These are phyloP conservation scores for Vitis hybrid DNA, from an alignment of 177 flowering plant species.

Conservation along the genomic window DNA sequence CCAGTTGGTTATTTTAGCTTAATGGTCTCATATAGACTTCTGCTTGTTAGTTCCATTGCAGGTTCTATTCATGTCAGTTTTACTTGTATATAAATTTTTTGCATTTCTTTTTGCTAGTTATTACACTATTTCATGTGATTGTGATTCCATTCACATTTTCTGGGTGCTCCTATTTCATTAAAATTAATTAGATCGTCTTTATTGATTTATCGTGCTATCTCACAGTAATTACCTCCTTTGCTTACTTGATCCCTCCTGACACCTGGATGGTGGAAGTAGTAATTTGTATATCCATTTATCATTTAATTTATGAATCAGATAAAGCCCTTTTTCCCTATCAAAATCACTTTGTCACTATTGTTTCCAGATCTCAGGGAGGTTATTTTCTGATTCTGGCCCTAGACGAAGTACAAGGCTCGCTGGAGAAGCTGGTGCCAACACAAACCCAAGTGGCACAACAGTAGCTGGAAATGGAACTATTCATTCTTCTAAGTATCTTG, in stretches of 20 bases:
- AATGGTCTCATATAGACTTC: too few species aligned
- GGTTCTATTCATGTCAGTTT: too few species aligned
- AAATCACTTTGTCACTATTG: conserved; percentile 1
- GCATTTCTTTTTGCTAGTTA: too few species aligned
- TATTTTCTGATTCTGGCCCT: conserved; percentile 92
- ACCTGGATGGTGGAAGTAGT: background rate
- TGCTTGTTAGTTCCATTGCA: too few species aligned
- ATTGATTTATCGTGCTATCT: background rate
- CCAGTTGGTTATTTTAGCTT: too few species aligned
- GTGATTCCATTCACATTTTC: too few species aligned
- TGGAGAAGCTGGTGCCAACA: conserved; percentile 54
- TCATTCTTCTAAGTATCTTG: conserved; percentile 68
- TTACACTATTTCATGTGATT: too few species aligned
- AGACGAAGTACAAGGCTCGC: conserved; percentile 87
- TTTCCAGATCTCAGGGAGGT: conserved; percentile 85
- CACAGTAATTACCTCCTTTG: background rate
- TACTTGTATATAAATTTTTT: too few species aligned
- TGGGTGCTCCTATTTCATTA: too few species aligned
- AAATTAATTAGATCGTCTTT: too few species aligned
- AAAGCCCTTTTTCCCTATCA: background rate
- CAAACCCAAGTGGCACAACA: conserved; percentile 39
- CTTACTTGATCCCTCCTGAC: background rate
- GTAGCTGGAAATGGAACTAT: conserved; percentile 70
- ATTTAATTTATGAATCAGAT: background rate
- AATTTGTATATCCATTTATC: background rate